These are phyloP conservation scores for Aspergillus asperescens DNA, from an alignment of 495 filamentous ascomycete species.

Conservation along the genomic window DNA sequence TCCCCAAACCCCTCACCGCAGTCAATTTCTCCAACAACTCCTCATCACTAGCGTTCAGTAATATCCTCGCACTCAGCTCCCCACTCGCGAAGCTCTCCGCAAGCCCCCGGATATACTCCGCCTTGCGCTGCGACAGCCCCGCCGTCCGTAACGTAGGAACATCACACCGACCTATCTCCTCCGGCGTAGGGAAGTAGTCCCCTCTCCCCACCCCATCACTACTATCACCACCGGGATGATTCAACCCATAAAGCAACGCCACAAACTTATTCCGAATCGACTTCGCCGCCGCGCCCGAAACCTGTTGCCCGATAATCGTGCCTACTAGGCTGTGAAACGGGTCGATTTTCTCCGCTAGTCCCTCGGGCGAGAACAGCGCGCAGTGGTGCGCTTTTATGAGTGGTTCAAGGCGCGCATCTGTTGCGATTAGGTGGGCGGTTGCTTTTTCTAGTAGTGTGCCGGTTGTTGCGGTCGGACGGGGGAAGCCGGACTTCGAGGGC, in stretches of 20 bases:
- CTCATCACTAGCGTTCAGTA: conserved; percentile 74
- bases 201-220: background rate
- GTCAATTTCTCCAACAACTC: conserved; percentile 75
- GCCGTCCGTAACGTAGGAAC: conserved; percentile 69
- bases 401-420: conserved; percentile 66
- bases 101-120: conserved; percentile 85
- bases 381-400: conserved; percentile 75
- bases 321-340: conserved; percentile 77
- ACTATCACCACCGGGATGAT: conserved; percentile 13
- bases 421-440: conserved; percentile 66
- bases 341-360: conserved; percentile 76
- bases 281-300: conserved; percentile 83
- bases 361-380: conserved; percentile 71
- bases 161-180: conserved; percentile 55
- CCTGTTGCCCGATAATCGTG: conserved; percentile 93
- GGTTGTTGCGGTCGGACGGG: conserved; percentile 56
- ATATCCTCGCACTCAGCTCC: conserved; percentile 67
- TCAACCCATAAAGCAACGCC: conserved; percentile 55
- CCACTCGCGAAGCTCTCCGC: conserved; percentile 72
- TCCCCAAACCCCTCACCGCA: conserved; percentile 81
- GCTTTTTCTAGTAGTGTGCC: conserved; percentile 72
- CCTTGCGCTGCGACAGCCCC: conserved; percentile 85
- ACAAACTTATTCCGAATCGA: conserved; percentile 85
- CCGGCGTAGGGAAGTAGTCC: conserved; percentile 67
- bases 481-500: conserved; percentile 51